Evolutionary conservation across 2,329 filamentous ascomycete species (phyloP), one percentile per base, ranked within the genome.

Genomic region (Coniochaeta hoffmannii): DNA sequence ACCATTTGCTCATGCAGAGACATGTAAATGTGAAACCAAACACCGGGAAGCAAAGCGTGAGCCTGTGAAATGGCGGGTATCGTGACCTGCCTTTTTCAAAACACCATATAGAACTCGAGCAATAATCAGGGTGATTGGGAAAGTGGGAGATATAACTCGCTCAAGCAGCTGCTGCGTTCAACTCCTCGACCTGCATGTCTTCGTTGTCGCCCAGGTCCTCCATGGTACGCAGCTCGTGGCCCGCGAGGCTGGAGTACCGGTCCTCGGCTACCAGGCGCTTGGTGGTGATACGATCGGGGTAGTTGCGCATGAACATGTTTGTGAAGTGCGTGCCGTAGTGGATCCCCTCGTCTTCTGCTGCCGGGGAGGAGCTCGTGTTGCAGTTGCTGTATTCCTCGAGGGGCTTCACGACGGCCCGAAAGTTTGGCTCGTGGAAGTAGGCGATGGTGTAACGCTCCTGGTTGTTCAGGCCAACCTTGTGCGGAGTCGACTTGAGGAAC

Each of bases 311-410:
- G 56, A 71, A 77, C 75, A 78, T 78, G 55, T 77, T 74, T 34
- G 75, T 79, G 57, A 78, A 79, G 61, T 79, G 75, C 1, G 71
- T 77, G n/a, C 76, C 76, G 59, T 78, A 79, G 61, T 78, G 74
- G 7, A 78, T 72, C 3, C 74, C 71, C n/a, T 72, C 68, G 5
- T 26, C 30, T 1, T 55, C 46, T 64, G 64, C 22, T 62, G 59
- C 54, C 67, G 12, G 14, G 30, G 17, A 51, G 28, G 26, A 32
- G n/a, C 2, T 34, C 14, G 64, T 3, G 53, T 53, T 30, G 24
- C 52, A 65, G 8, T 71, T 62, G 56, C 71, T 74, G 2, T 70
- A 71, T 3, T 41, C 55, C 0, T 67, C 65, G 8, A 79, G 64
- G 0, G 76, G 75, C 61, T 70, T 71, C 14, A 76, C 56, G 10